Base-by-base conservation (phyloP, 768 basidiomycete species). In the Tricholoma sp. region DNA sequence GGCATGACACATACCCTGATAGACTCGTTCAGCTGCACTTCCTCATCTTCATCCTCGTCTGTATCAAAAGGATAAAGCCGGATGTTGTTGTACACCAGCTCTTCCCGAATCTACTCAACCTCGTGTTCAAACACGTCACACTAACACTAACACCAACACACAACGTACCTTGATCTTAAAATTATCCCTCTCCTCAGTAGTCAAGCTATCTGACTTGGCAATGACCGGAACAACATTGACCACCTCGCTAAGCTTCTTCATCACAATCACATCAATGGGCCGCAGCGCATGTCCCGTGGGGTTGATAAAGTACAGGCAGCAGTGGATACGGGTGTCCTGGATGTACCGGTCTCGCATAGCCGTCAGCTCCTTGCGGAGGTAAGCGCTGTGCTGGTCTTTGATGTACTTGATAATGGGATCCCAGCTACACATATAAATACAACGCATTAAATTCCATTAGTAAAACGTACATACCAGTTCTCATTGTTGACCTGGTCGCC, bases 191-290 rank as follows among this genome's bases (percentile, higher is more conserved):
- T 99, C 96, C 61, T 97, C 95, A 56, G 91, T 70, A 2, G 95
- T 98, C 77, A 99, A 80, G 60, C 86, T 88, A 73, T 99, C 96
- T 31, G 91, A 82, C 81, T 99, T 99, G 63, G 97, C 96, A 66
- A 99, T 98, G 59, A 99, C 91, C n/a, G 96, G 96, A 7, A 99
- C 95, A 52, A 99, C 96, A 65, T 99, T 99, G 72, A 98, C 97
- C 42, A 98, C 96, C 70, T 98, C 97, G 70, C 90, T 91, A 59
- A 99, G 79, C 78, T 98, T 98, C 81, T 98, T 97, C 88, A 99
- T 94, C 61, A 99, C 97, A 66, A 94, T 94, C 47, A 98, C 88
- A 65, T 99, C 96, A 66, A 99, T 94, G 31, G 97, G 87, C 58
- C 95, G 92, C 55, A 99, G 84, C 4, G 90, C 86, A 74, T 99